Conservation (phyloP, 441 rosid genomes). For the Syzygium malaccense region DNA sequence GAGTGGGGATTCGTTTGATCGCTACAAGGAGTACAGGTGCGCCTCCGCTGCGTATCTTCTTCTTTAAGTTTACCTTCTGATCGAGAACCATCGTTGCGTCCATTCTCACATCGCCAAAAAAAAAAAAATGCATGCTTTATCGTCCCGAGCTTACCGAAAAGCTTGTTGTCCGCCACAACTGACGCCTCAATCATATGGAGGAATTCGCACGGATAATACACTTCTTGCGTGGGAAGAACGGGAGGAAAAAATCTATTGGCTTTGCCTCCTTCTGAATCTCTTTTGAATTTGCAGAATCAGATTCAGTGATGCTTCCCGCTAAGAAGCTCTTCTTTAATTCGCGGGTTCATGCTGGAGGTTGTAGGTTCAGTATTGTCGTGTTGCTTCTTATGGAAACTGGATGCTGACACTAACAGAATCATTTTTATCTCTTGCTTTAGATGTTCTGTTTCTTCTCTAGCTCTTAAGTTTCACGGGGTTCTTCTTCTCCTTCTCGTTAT, state of each 20-base stretch:
- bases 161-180: neutral
- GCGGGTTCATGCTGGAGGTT: neutral
- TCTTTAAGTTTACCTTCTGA: neutral
- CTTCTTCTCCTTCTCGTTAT: neutral
- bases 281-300: neutral
- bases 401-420: neutral
- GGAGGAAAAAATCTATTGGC: neutral
- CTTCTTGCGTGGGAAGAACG: neutral
- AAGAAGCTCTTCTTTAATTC: neutral
- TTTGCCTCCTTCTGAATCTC: neutral
- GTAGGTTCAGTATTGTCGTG: neutral
- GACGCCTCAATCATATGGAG: neutral
- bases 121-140: neutral
- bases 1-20: constrained; percentile 96
- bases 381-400: neutral
- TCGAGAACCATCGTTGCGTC: neutral
- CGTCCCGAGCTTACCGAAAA: neutral
- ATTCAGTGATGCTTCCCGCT: neutral
- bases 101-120: neutral
- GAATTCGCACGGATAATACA: neutral
- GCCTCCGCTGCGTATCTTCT: neutral
- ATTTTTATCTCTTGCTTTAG: neutral
- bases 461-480: neutral
- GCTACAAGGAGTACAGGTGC: constrained; percentile 36
- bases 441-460: neutral